A percentile compares a stretch with the other conserved stretches of the same genome.
Evolutionary conservation across 2,329 filamentous ascomycete genomes (phyloP).

Genomic region (Calonectria henricotiae): DNA sequence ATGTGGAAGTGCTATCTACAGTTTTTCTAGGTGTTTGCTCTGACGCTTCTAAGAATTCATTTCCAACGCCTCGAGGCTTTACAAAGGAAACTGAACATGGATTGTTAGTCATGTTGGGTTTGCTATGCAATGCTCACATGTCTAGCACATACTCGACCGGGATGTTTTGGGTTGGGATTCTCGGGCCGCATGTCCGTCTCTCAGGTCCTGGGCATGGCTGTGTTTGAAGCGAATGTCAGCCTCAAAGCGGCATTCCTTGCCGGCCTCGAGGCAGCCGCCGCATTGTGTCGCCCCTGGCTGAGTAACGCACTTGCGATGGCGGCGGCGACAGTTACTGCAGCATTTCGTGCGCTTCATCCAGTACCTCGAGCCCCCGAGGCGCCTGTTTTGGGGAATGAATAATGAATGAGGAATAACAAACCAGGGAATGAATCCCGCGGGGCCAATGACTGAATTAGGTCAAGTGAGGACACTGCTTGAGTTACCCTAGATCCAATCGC

Average conservation of each 20-base stretch:
- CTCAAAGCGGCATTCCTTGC: conserved; percentile 38
- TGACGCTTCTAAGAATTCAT: conserved; percentile 22
- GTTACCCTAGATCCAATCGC: conserved; percentile 16
- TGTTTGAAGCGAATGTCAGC: conserved; percentile 39
- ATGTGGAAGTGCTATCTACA: no score
- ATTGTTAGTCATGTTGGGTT: background rate
- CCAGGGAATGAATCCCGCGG: conserved; percentile 27
- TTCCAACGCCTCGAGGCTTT: conserved; percentile 16
- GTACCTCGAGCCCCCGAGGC: background rate
- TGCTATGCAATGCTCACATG: background rate
- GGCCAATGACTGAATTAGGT: background rate
- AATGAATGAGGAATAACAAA: conserved; percentile 9
- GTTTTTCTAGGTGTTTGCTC: background rate
- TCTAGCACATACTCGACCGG: conserved; percentile 8
- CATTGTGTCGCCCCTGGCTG: conserved; percentile 31
- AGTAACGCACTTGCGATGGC: conserved; percentile 39
- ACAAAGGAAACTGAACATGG: conserved; percentile 25
- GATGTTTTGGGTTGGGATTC: background rate
- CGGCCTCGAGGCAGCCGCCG: conserved; percentile 34
- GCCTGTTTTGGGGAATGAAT: background rate
- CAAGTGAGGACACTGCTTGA: background rate
- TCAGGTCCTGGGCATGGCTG: conserved; percentile 18
- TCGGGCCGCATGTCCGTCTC: background rate
- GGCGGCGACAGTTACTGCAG: conserved; percentile 35
- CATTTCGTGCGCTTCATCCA: conserved; percentile 40